Conservation (phyloP, 1,139 yeast genomes). For the Magnusiomyces sp. region DNA sequence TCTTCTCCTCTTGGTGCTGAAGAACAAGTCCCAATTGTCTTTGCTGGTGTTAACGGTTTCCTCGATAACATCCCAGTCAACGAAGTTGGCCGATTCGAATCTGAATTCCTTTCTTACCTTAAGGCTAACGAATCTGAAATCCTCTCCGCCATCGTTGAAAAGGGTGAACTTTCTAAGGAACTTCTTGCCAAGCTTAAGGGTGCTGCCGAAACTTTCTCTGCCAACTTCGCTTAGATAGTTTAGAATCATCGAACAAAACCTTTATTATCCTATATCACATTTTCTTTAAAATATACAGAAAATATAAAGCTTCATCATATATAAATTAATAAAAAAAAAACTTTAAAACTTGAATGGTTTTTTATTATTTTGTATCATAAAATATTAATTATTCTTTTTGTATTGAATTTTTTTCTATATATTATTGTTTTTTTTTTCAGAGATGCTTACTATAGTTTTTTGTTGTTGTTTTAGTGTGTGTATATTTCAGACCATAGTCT, state of each 20-base stretch:
- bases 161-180: conserved; percentile 90
- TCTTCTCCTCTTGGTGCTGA: conserved; percentile 95
- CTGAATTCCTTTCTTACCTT: conserved; percentile 76
- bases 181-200: conserved; percentile 77
- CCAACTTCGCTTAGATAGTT: conserved; percentile 50
- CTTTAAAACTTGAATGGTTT: too few species aligned
- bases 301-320: too few species aligned
- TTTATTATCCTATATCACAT: too few species aligned
- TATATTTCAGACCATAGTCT: too few species aligned
- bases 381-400: too few species aligned
- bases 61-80: conserved; percentile 80
- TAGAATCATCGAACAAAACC: conserved; percentile 2
- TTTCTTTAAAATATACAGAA: too few species aligned
- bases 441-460: too few species aligned
- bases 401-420: too few species aligned
- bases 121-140: conserved; percentile 83
- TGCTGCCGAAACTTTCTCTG: conserved; percentile 86
- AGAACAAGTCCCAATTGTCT: conserved; percentile 97
- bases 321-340: too few species aligned
- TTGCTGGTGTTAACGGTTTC: conserved; percentile 94
- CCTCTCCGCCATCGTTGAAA: conserved; percentile 72
- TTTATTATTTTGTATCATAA: too few species aligned
- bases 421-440: too few species aligned
- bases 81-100: conserved; percentile 87
- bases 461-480: too few species aligned